phyloP scores from a whole-genome alignment of 2,329 filamentous ascomycete genomes.

The Colletotrichum tropicicola region DNA sequence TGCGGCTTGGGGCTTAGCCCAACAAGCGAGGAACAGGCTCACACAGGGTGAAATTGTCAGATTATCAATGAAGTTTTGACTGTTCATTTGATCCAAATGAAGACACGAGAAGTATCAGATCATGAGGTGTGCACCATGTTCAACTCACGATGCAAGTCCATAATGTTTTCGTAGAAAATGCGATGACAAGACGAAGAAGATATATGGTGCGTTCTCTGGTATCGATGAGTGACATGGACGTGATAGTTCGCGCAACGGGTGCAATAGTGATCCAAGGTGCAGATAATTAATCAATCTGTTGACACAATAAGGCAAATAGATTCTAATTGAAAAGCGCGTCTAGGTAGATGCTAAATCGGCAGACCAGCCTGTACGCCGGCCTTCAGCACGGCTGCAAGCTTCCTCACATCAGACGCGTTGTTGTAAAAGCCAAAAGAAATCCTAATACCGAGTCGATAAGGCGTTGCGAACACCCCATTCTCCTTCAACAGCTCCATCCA shows the following conservation, averaged over 20 bases:
- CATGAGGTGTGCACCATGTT: too few relatives aligned
- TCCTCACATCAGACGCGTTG: constrained; percentile 34
- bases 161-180: background rate
- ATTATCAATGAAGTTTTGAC: background rate
- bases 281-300: too few relatives aligned
- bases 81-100: background rate
- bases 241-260: too few relatives aligned
- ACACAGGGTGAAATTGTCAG: background rate
- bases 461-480: constrained; percentile 31
- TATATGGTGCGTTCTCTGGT: too few relatives aligned
- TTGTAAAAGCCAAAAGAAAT: constrained; percentile 40
- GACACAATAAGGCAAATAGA: too few relatives aligned
- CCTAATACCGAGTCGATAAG: constrained; percentile 37
- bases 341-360: too few relatives aligned
- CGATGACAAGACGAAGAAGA: too few relatives aligned
- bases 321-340: too few relatives aligned
- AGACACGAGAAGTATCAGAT: too few relatives aligned
- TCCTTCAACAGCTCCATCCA: constrained; percentile 35
- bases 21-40: background rate
- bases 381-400: constrained; percentile 2
- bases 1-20: constrained; percentile 2
- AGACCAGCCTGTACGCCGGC: background rate
- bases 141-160: too few relatives aligned
- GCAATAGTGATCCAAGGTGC: too few relatives aligned
- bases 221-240: too few relatives aligned